Evolutionary conservation across 139 green algal genomes (phyloP).

Genomic region (Nannochloris sp.): DNA sequence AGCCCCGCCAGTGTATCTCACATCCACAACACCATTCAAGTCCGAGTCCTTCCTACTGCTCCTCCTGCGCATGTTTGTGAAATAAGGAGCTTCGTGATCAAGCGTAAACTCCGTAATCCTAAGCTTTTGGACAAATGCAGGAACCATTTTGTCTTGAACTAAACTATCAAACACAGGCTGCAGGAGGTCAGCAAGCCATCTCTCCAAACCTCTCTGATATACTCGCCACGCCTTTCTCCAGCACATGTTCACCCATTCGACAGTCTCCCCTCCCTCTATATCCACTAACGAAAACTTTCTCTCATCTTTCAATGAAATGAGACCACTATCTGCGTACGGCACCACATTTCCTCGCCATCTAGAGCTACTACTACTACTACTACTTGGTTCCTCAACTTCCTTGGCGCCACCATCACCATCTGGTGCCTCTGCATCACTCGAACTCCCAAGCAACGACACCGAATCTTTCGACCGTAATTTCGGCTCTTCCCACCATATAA

Average conservation of each 20-base stretch:
- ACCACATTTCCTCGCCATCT: too few species aligned
- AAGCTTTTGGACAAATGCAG: conserved; percentile 56
- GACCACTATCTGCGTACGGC: conserved; percentile 3
- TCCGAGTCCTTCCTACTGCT: conserved; percentile 76
- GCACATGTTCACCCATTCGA: conserved; percentile 98
- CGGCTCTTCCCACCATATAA: conserved; percentile 37
- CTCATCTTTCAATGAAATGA: conserved; percentile 36
- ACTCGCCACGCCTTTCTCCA: conserved; percentile 89
- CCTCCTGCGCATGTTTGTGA: conserved; percentile 80
- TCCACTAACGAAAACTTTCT: too few species aligned
- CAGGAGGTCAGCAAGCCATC: conserved; percentile 85
- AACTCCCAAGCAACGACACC: not conserved
- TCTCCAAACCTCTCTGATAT: conserved; percentile 85
- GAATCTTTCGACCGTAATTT: not conserved
- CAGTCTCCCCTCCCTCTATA: conserved; percentile 48
- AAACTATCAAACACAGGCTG: conserved; percentile 89
- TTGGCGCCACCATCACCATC: conserved; percentile 7
- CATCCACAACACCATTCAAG: conserved; percentile 72
- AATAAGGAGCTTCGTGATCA: conserved; percentile 87
- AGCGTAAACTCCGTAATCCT: conserved; percentile 87
- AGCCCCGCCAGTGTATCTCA: conserved; percentile 86
- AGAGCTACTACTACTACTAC: too few species aligned
- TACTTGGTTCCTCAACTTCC: not conserved
- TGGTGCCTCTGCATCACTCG: not conserved
- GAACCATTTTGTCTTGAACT: conserved; percentile 40